Percentiles rank a stretch among this genome's conserved stretches.
These are phyloP conservation scores for Solanum pinnatisectum DNA, from an alignment of 257 asterid species.

Conservation along the genomic window DNA sequence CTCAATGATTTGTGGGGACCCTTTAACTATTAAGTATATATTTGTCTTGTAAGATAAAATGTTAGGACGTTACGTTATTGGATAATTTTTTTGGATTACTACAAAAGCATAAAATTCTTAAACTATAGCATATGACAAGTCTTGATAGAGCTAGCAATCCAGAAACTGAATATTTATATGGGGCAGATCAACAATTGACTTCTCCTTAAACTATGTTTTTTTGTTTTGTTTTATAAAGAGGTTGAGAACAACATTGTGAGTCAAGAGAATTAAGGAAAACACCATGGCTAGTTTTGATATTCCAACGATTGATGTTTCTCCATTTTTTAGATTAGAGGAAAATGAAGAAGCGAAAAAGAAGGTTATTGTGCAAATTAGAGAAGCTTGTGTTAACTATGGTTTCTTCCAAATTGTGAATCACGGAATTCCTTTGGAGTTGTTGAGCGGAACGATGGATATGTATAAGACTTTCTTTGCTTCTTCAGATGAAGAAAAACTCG, in stretches of 20 bases:
- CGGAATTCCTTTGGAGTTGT: constrained; percentile 23
- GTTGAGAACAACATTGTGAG: not conserved
- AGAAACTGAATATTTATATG: too few species aligned
- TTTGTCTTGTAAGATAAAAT: too few species aligned
- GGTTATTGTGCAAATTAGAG: not conserved
- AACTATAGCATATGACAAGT: too few species aligned
- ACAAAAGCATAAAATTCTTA: too few species aligned
- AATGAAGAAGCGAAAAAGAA: not conserved
- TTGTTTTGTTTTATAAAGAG: too few species aligned
- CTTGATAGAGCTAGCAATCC: too few species aligned
- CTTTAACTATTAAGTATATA: too few species aligned
- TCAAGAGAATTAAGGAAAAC: not conserved
- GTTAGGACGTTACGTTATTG: too few species aligned
- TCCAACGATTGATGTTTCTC: not conserved
- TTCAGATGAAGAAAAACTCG: constrained; percentile 30
- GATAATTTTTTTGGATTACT: too few species aligned
- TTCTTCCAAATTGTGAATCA: constrained; percentile 37
- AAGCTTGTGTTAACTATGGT: constrained; percentile 29
- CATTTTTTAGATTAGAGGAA: not conserved
- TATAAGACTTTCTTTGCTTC: constrained; percentile 15
- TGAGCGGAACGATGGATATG: constrained; percentile 18
- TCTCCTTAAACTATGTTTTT: too few species aligned
- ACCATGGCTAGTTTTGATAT: not conserved
- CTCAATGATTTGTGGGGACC: too few species aligned
- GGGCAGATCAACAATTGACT: too few species aligned